Base-by-base conservation (phyloP, 345 rosid species). In the Excoecaria agallocha region DNA sequence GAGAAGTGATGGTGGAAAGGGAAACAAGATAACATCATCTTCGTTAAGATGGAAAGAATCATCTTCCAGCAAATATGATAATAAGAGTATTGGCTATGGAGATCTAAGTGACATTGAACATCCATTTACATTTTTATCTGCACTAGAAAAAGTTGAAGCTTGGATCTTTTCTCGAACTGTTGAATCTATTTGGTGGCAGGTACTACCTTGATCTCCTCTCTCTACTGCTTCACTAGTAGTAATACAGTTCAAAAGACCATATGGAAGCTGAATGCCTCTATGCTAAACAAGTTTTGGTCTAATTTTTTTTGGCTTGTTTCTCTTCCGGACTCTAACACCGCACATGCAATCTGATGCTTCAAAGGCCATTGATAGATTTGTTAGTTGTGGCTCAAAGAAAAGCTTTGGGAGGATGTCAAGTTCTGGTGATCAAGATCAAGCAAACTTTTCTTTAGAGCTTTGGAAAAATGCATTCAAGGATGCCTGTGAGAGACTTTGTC, bases 151-250 rank as follows among this genome's bases (percentile, higher is more conserved):
- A 83, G 86, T 94, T 78, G 97, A 94, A 89, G 87, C 90, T 76
- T 94, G 98, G 98, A 91, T 89, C 82, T 94, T 92, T 85, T 87
- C 93, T 69, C 90, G 95, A 51, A 83, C 85, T 68, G 80, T 91
- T 24, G 97, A 94, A 83, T 94, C 97, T 64, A 86, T 94, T 58
- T 94, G 98, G 98, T 94, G 98, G 98, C 98, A 94, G 97, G 97
- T 94, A 61, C 69, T 37, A 35, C 41, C 35, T 70, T 65, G 45
- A 68, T 51, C 75, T 68, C 20, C 56, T 55, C 69, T 63, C 15
- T 61, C 24, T 37, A n/a, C 43, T 4, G 20, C 49, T 62, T 35
- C 22, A 43, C 51, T 22, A 1, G 45, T 43, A 43, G 12, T 17
- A 25, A 17, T 46, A 55, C 60, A 12, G 43, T 71, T 35, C 13